A percentile compares a stretch with the other conserved stretches of the same genome.
Evolutionary conservation across 495 filamentous ascomycete species (phyloP).

Genomic region (Thermothielavioides terrestris): DNA sequence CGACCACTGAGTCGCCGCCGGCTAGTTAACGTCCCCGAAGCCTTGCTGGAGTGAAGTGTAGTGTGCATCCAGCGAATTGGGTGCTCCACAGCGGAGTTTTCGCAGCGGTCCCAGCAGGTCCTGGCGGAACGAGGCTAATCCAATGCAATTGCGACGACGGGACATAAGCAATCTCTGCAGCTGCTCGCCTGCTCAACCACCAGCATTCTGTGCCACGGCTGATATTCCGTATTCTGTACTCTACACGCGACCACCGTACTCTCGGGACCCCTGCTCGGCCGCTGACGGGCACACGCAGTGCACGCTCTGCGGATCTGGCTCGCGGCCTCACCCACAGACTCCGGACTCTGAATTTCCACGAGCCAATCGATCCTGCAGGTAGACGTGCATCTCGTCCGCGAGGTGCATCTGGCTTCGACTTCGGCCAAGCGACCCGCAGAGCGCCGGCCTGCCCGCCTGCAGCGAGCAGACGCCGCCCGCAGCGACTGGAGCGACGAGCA

Average conservation of each 20-base stretch:
- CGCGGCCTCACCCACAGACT: no score
- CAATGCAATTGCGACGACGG: slow-evolving; percentile 15
- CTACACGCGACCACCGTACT: background rate
- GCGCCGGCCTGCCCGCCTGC: background rate
- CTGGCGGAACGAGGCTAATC: slow-evolving; percentile 8
- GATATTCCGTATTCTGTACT: background rate
- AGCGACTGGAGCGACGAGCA: background rate
- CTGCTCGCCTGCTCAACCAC: slow-evolving; percentile 9
- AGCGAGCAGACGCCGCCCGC: background rate
- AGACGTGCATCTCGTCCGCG: no score
- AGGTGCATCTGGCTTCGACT: no score
- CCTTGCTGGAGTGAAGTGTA: no score
- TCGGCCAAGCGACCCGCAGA: background rate
- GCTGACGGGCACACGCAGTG: slow-evolving; percentile 1
- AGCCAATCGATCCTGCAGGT: no score
- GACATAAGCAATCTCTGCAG: slow-evolving; percentile 17
- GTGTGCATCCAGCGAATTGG: slow-evolving; percentile 5
- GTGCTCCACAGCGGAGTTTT: slow-evolving; percentile 12
- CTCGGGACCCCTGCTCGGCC: slow-evolving; percentile 1
- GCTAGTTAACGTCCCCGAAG: background rate
- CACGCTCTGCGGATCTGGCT: background rate
- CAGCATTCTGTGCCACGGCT: slow-evolving; percentile 2
- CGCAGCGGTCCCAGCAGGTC: slow-evolving; percentile 10
- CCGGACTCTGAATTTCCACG: no score
- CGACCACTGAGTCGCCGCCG: slow-evolving; percentile 1